phyloP scores from a whole-genome alignment of 352 stramenopile species.

The Globisporangium orthogonon region DNA sequence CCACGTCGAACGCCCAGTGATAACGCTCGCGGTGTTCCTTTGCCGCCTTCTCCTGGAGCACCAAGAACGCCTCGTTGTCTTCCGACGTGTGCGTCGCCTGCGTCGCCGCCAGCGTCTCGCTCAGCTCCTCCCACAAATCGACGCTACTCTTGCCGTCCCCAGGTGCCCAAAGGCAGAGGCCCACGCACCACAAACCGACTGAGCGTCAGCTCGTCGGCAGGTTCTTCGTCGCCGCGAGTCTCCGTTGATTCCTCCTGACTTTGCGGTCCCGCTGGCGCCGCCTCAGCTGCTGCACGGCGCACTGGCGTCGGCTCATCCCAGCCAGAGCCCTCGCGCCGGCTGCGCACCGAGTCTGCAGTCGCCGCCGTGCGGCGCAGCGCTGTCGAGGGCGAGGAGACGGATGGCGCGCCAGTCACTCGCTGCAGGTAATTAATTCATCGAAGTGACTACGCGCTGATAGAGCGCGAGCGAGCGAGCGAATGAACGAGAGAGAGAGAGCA shows the following conservation, averaged over 20 bases:
- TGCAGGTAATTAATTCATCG: no score
- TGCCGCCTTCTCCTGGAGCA: slow-evolving; percentile 65
- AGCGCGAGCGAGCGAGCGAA: not conserved
- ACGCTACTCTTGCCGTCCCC: no score
- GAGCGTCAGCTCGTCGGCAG: slow-evolving; percentile 35
- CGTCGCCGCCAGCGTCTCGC: no score
- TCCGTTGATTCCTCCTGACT: not conserved
- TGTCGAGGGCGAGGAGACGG: not conserved
- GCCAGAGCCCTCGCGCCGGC: slow-evolving; percentile 2
- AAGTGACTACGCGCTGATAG: no score
- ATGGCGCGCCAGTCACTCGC: not conserved
- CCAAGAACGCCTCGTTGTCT: slow-evolving; percentile 76
- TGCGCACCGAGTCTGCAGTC: not conserved
- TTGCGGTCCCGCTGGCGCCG: not conserved
- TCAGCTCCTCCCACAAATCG: not conserved
- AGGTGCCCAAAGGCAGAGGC: no score
- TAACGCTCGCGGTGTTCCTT: slow-evolving; percentile 61
- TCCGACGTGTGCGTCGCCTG: slow-evolving; percentile 79
- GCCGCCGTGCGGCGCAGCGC: not conserved
- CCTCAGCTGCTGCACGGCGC: not conserved
- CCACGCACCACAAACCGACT: slow-evolving; percentile 58
- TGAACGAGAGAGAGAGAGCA: not conserved
- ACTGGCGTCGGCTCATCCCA: slow-evolving; percentile 61
- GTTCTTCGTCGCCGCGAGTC: not conserved
- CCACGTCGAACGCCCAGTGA: slow-evolving; percentile 72